Base-by-base conservation (phyloP, 2,329 filamentous ascomycete genomes). In the Ophioceras dolichostomum region DNA sequence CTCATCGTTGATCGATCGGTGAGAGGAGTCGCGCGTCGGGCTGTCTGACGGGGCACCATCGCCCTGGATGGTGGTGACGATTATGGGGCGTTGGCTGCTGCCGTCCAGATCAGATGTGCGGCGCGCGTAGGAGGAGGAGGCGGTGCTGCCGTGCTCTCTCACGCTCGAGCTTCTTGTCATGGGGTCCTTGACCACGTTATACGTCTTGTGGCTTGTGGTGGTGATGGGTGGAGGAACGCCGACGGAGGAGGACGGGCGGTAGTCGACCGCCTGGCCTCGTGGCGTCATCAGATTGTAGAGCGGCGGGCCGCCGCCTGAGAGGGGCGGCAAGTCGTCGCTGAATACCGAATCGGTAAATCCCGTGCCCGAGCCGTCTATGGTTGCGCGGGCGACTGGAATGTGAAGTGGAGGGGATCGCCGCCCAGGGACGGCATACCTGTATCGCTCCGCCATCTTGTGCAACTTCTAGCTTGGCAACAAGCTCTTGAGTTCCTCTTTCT, bases 141-240 rank as follows among this genome's bases (percentile, higher is more conserved):
- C 65, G 37, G 55, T 58, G 19, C 67, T 65, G 49, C 64, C 61
- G 26, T 56, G 52, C 21, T 72, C 68, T 43, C 68, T 67, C 28
- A 63, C 54, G 47, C 59, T 68, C 34, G 62, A 58, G 41, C 58
- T 64, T 42, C 68, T 62, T 3, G 36, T 20, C 12, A 27, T 31
- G 26, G 66, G 60, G 31, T 78, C 73, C 34, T 70, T 65, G 39
- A 63, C 64, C 38, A 74, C 63, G 37, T 70, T 68, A 47, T 77
- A 78, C 10, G 70, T 70, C 34, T 69, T 71, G 16, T 42, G 41
- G 14, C 70, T 66, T 9, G 63, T 67, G 28, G 68, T 59, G 16
- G 53, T 51, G n/a, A 50, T 38, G 16, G 22, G 22, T 12, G 22
- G 22, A 12, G 8, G 8, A 26, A 12, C 12, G 22, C 8, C 22